These are phyloP conservation scores for Mariannaea elegans DNA, from an alignment of 2,329 filamentous ascomycete genomes.

Conservation along the genomic window DNA sequence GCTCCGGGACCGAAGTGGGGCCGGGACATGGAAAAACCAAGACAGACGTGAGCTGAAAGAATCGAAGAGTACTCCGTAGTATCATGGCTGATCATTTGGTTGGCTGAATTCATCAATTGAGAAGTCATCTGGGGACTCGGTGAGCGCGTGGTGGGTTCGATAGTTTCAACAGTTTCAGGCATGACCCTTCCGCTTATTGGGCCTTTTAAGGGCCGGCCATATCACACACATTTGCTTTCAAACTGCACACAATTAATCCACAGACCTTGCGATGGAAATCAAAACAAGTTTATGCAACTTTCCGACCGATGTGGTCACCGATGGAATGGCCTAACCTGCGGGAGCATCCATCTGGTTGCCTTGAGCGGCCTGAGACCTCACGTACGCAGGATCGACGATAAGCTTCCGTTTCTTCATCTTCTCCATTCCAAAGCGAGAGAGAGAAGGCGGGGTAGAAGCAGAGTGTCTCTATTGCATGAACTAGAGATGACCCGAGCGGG, in stretches of 20 bases:
- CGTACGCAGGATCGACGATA: not conserved
- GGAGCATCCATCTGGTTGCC: not conserved
- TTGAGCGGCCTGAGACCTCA: not conserved
- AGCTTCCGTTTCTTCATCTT: not conserved
- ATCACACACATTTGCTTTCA: not conserved
- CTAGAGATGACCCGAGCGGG: not conserved
- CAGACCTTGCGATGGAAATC: not conserved
- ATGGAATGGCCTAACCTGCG: not conserved
- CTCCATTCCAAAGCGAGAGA: not conserved
- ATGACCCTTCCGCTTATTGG: not conserved
- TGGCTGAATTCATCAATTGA: not conserved
- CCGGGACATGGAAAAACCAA: not conserved
- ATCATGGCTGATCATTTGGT: not conserved
- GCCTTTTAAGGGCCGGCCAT: not conserved
- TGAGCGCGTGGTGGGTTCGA: not conserved
- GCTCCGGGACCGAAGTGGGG: slow-evolving; percentile 12
- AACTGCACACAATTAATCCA: not conserved
- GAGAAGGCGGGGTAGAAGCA: not conserved
- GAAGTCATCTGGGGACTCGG: not conserved
- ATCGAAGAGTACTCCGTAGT: not conserved
- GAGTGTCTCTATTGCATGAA: not conserved
- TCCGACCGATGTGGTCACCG: not conserved
- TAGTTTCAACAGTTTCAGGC: not conserved
- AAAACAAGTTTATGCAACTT: not conserved
- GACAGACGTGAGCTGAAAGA: not conserved